Evolutionary conservation across 192 early-diverging fungal genomes (phyloP).

Genomic region (Backusella tuberculispora): DNA sequence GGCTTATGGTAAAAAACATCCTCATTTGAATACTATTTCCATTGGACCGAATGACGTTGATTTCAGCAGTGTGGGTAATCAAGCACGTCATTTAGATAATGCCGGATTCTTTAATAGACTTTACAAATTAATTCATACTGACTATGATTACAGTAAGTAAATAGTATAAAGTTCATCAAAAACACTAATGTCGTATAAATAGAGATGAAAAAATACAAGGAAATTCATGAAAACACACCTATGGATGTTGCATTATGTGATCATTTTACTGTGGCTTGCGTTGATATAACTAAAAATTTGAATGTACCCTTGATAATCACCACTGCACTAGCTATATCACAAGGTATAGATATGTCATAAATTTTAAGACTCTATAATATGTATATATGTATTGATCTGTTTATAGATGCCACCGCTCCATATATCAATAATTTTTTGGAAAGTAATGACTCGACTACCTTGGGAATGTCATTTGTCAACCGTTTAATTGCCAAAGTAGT

Average conservation of each 20-base stretch:
- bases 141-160: neutral
- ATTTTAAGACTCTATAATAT: neutral
- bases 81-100: neutral
- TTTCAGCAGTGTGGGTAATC: neutral
- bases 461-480: slow-evolving; percentile 4
- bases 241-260: slow-evolving; percentile 30
- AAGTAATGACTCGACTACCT: slow-evolving; percentile 5
- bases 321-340: slow-evolving; percentile 20
- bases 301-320: slow-evolving; percentile 34
- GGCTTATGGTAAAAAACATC: neutral
- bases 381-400: neutral
- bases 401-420: slow-evolving; percentile 23
- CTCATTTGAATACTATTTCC: neutral
- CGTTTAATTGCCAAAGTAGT: slow-evolving; percentile 19
- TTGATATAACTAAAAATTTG: slow-evolving; percentile 8
- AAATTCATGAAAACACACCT: neutral
- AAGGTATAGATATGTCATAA: slow-evolving; percentile 16
- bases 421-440: slow-evolving; percentile 19
- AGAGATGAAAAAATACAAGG: neutral
- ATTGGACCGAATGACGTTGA: neutral
- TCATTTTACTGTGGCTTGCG: slow-evolving; percentile 26
- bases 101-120: neutral
- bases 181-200: neutral
- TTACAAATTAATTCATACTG: too few species aligned
- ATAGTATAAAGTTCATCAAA: neutral